A percentile compares a stretch with the other conserved stretches of the same genome.
Evolutionary conservation across 2,329 filamentous ascomycete genomes (phyloP).

Genomic region (Trichoderma sp.): DNA sequence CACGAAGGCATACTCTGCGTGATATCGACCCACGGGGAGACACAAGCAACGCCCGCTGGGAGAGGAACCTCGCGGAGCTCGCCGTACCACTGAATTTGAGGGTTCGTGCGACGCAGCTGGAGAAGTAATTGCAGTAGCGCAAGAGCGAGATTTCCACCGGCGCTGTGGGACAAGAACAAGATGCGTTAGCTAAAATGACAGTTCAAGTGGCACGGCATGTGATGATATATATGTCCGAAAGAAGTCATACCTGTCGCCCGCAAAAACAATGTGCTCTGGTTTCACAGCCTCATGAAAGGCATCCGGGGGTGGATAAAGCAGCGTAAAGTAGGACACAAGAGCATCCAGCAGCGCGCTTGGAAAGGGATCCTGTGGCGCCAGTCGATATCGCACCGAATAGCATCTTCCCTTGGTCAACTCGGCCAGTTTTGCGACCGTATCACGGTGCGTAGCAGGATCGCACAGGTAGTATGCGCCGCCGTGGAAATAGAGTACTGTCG

Average conservation of each 20-base stretch:
- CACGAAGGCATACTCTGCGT: slow-evolving; percentile 52
- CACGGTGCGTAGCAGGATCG: slow-evolving; percentile 69
- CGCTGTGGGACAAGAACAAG: slow-evolving; percentile 45
- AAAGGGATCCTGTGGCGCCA: slow-evolving; percentile 74
- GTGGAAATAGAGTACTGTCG: slow-evolving; percentile 73
- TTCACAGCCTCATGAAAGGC: slow-evolving; percentile 67
- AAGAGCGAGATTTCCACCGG: slow-evolving; percentile 71
- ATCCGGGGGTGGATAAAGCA: slow-evolving; percentile 70
- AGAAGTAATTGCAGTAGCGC: slow-evolving; percentile 69
- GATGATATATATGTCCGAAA: not conserved
- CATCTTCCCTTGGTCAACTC: slow-evolving; percentile 67
- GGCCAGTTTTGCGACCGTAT: slow-evolving; percentile 60
- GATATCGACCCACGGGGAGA: slow-evolving; percentile 73
- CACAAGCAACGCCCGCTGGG: slow-evolving; percentile 64
- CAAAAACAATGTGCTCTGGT: slow-evolving; percentile 67
- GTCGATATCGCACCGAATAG: slow-evolving; percentile 72
- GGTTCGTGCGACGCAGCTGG: slow-evolving; percentile 54
- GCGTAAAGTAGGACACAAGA: slow-evolving; percentile 69
- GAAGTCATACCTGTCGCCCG: slow-evolving; percentile 61
- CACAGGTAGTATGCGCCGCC: slow-evolving; percentile 74
- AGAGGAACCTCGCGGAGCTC: slow-evolving; percentile 59
- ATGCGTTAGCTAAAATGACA: not conserved
- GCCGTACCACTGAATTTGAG: slow-evolving; percentile 62
- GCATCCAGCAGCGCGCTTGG: slow-evolving; percentile 74
- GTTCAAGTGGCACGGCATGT: slow-evolving; percentile 3